Evolutionary conservation across 352 stramenopile genomes (phyloP).

Genomic region (Nothophytophthora sp.): DNA sequence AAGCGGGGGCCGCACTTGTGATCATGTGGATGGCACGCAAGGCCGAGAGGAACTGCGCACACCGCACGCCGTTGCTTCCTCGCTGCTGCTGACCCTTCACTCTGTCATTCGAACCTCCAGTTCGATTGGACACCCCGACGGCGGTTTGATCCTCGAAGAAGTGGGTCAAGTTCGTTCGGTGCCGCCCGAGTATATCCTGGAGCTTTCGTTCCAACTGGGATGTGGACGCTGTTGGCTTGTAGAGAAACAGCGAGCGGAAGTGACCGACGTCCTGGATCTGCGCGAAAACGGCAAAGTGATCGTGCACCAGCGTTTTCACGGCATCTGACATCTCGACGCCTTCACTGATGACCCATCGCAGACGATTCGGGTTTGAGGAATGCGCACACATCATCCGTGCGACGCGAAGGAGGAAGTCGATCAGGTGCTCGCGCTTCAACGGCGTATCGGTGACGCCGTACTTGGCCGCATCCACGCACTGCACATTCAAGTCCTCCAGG

Average conservation of each 20-base stretch:
- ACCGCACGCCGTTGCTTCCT: constrained; percentile 19
- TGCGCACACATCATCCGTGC: constrained; percentile 51
- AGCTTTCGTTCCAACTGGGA: constrained; percentile 11
- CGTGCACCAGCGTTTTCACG: constrained; percentile 44
- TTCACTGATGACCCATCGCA: constrained; percentile 45
- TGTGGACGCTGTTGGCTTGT: constrained; percentile 2
- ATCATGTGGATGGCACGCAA: constrained; percentile 36
- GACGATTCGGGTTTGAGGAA: constrained; percentile 26
- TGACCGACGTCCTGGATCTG: constrained; percentile 66
- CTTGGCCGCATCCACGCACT: constrained; percentile 41
- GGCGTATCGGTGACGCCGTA: constrained; percentile 51
- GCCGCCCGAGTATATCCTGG: constrained; percentile 26
- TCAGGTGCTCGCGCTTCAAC: constrained; percentile 43
- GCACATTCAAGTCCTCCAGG: constrained; percentile 67
- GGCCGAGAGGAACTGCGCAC: constrained; percentile 30
- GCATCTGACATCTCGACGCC: constrained; percentile 64
- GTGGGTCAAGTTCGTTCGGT: constrained; percentile 30
- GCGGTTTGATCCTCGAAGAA: constrained; percentile 47
- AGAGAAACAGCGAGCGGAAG: constrained; percentile 59
- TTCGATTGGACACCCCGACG: constrained; percentile 3
- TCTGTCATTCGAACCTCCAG: constrained; percentile 13
- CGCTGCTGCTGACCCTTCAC: constrained; percentile 3
- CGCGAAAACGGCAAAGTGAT: constrained; percentile 59
- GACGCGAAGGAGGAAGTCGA: constrained; percentile 51
- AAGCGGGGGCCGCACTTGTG: neutral